Conservation (phyloP, 2,329 filamentous ascomycete species). For the Alternaria tenuissima region DNA sequence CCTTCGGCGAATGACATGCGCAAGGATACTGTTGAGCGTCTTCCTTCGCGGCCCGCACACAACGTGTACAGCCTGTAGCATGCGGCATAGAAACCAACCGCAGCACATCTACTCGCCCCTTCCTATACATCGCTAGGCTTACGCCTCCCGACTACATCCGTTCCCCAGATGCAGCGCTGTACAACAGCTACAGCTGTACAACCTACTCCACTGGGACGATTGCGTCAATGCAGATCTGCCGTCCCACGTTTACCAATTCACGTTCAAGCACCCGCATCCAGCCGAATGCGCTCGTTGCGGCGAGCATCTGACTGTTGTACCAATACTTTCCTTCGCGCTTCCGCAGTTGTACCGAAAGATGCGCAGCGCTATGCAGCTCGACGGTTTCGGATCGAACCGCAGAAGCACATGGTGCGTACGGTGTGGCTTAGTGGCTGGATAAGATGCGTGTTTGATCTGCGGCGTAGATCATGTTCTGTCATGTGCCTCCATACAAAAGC, state of each 20-base stretch:
- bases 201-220: slow-evolving; percentile 12
- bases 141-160: neutral
- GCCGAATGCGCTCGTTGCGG: slow-evolving; percentile 1
- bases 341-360: slow-evolving; percentile 1
- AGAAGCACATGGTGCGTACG: neutral
- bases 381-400: slow-evolving; percentile 2
- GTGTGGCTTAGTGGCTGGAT: neutral
- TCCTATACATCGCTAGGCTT: neutral
- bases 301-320: slow-evolving; percentile 12
- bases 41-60: neutral
- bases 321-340: slow-evolving; percentile 10
- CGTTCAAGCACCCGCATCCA: slow-evolving; percentile 1
- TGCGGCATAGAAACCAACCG: neutral
- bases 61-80: slow-evolving; percentile 4
- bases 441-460: neutral
- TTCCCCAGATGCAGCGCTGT: neutral
- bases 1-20: neutral
- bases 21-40: neutral
- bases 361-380: slow-evolving; percentile 2
- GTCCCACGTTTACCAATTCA: slow-evolving; percentile 13
- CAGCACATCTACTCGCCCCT: neutral
- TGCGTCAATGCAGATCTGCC: slow-evolving; percentile 13
- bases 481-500: neutral
- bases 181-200: neutral
- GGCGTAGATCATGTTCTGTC: slow-evolving; percentile 4